Percentiles rank a stretch among this genome's conserved stretches.
phyloP scores from a whole-genome alignment of 2,329 filamentous ascomycete genomes.

The Fusarium sp. region DNA sequence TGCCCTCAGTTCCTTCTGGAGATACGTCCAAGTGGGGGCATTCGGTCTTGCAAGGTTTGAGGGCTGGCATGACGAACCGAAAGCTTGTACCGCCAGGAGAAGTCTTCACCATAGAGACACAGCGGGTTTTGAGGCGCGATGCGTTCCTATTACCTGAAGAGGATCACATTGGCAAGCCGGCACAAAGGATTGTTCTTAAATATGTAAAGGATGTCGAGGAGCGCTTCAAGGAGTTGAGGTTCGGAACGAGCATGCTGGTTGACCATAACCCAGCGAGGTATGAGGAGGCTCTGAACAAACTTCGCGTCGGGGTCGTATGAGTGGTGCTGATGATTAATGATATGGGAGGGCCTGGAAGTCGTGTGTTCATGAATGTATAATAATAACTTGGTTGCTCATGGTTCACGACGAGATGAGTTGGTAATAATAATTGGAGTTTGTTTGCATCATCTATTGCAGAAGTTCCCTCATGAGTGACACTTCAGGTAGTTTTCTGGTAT shows the following conservation, averaged over 20 bases:
- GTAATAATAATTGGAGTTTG: not conserved
- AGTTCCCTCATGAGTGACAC: not conserved
- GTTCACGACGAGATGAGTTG: slow-evolving; percentile 5
- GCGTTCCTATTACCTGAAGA: slow-evolving; percentile 67
- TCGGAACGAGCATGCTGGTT: slow-evolving; percentile 80
- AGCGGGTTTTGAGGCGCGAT: slow-evolving; percentile 76
- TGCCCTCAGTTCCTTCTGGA: slow-evolving; percentile 56
- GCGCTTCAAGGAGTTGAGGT: slow-evolving; percentile 78
- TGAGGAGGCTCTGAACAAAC: slow-evolving; percentile 75
- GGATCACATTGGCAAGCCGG: slow-evolving; percentile 73
- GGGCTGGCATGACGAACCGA: slow-evolving; percentile 76
- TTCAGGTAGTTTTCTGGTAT: not conserved
- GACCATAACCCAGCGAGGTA: slow-evolving; percentile 84
- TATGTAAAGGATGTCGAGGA: slow-evolving; percentile 80
- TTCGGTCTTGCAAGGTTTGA: slow-evolving; percentile 75
- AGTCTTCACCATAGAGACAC: slow-evolving; percentile 80
- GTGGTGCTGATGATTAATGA: slow-evolving; percentile 22
- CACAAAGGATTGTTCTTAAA: slow-evolving; percentile 77
- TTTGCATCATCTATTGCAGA: slow-evolving; percentile 1
- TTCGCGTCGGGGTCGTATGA: slow-evolving; percentile 66
- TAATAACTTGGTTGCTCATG: not conserved
- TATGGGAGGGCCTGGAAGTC: not conserved
- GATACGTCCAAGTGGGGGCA: slow-evolving; percentile 80
- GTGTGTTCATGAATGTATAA: slow-evolving; percentile 7
- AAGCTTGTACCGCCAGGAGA: slow-evolving; percentile 84